Conservation (phyloP, 108 stramenopile species). For the Schizochytrium sp. region DNA sequence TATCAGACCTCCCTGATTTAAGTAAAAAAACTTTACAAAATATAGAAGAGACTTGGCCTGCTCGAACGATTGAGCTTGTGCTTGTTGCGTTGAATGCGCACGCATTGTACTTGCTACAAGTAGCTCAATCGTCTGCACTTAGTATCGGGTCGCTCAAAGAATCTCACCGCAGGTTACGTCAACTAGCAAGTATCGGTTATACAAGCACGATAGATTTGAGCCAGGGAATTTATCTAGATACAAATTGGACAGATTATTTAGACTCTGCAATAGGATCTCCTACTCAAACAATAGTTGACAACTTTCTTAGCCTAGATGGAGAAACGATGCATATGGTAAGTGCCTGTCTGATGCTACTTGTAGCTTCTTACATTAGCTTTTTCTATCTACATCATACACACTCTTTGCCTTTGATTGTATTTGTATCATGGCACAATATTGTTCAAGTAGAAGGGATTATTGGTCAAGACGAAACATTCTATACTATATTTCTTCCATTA, state of each 20-base stretch:
- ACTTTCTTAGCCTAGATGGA: background rate
- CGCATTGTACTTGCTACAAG: background rate
- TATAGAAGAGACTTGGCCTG: background rate
- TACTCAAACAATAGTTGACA: background rate
- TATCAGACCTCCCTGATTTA: background rate
- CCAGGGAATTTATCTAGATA: background rate
- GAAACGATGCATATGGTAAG: background rate
- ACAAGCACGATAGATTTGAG: background rate
- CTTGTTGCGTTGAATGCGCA: background rate
- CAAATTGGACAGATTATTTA: background rate
- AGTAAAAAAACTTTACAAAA: background rate
- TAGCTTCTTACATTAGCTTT: background rate
- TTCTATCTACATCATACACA: background rate
- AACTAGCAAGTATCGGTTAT: too few relatives aligned
- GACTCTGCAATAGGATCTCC: background rate
- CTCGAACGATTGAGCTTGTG: background rate
- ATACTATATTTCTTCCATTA: background rate
- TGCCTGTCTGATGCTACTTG: background rate
- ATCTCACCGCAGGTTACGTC: background rate
- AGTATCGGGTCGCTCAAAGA: background rate
- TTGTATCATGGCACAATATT: background rate
- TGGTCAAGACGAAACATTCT: background rate
- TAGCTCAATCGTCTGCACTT: too few relatives aligned
- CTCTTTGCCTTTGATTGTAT: background rate
- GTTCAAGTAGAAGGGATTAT: background rate